Evolutionary conservation across 1,139 yeast genomes (phyloP).

Genomic region (Saccharomyces uvarum): DNA sequence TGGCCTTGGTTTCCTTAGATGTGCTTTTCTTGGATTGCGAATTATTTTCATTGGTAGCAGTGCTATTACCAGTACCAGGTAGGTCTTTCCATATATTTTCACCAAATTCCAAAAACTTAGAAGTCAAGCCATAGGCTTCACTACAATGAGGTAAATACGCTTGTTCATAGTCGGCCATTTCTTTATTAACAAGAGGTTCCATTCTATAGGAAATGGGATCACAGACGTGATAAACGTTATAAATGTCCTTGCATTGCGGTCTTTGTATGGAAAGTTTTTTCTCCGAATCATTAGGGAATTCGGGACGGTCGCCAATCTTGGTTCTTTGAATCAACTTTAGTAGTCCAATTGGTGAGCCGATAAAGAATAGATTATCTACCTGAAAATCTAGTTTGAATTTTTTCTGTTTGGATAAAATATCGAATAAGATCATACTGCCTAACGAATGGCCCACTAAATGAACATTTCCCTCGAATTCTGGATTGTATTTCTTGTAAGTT

Average conservation of each 20-base stretch:
- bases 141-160: conserved; percentile 30
- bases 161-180: conserved; percentile 52
- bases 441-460: conserved; percentile 86
- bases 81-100: conserved; percentile 18
- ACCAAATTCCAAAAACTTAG: conserved; percentile 25
- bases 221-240: conserved; percentile 78
- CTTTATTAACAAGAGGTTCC: conserved; percentile 65
- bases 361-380: conserved; percentile 66
- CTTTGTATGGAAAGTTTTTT: conserved; percentile 7
- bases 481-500: conserved; percentile 55
- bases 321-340: conserved; percentile 63
- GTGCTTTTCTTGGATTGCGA: conserved; percentile 17
- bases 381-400: conserved; percentile 50
- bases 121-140: conserved; percentile 21
- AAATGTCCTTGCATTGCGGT: conserved; percentile 55
- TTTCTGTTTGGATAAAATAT: conserved; percentile 59
- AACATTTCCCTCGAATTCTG: conserved; percentile 68
- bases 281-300: conserved; percentile 6
- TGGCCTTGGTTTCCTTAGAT: conserved; percentile 16
- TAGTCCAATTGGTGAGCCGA: conserved; percentile 88
- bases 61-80: conserved; percentile 6
- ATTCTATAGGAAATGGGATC: conserved; percentile 84
- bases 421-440: conserved; percentile 81
- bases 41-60: conserved; percentile 3
- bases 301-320: conserved; percentile 34